A percentile compares a stretch with the other conserved stretches of the same genome.
Evolutionary conservation across 164 flowering plant species (phyloP).

Genomic region (Piper betle): DNA sequence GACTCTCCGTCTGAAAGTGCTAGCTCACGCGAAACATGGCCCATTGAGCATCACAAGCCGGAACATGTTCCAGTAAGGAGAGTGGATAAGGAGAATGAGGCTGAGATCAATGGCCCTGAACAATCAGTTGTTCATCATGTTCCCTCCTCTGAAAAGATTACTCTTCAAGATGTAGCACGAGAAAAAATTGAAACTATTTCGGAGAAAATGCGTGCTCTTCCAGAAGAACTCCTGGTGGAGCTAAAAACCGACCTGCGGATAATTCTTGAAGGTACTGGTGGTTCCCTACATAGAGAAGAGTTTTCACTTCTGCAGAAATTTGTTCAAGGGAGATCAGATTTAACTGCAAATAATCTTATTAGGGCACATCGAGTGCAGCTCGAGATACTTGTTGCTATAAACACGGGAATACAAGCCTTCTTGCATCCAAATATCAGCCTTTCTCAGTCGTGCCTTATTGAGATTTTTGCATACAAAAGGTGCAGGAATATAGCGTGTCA

Average conservation of each 20-base stretch:
- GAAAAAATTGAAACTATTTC: slow-evolving; percentile 65
- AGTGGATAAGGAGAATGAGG: slow-evolving; percentile 40
- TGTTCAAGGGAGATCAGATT: slow-evolving; percentile 63
- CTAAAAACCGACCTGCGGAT: too few relatives aligned
- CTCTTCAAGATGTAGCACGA: slow-evolving; percentile 60
- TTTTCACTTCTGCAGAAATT: slow-evolving; percentile 61
- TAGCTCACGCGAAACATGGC: slow-evolving; percentile 89
- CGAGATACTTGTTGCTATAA: slow-evolving; percentile 81
- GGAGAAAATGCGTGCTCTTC: slow-evolving; percentile 53
- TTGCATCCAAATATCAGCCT: slow-evolving; percentile 83
- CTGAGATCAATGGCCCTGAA: slow-evolving; percentile 45
- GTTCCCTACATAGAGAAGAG: slow-evolving; percentile 75
- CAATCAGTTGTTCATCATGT: slow-evolving; percentile 55
- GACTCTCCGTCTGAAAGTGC: slow-evolving; percentile 95
- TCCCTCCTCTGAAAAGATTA: slow-evolving; percentile 53
- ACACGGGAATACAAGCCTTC: slow-evolving; percentile 89
- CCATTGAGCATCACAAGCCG: slow-evolving; percentile 16
- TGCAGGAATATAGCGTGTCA: slow-evolving; percentile 95
- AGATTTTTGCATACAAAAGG: slow-evolving; percentile 74
- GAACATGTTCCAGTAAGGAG: slow-evolving; percentile 40
- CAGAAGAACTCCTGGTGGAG: slow-evolving; percentile 34
- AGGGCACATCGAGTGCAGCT: slow-evolving; percentile 81
- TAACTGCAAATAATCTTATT: slow-evolving; percentile 51
- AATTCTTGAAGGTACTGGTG: slow-evolving; percentile 2
- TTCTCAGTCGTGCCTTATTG: slow-evolving; percentile 75